Evolutionary conservation across 805 yeast species (phyloP), one percentile per base, ranked within the genome.

Genomic region (Myxozyma mucilagina): DNA sequence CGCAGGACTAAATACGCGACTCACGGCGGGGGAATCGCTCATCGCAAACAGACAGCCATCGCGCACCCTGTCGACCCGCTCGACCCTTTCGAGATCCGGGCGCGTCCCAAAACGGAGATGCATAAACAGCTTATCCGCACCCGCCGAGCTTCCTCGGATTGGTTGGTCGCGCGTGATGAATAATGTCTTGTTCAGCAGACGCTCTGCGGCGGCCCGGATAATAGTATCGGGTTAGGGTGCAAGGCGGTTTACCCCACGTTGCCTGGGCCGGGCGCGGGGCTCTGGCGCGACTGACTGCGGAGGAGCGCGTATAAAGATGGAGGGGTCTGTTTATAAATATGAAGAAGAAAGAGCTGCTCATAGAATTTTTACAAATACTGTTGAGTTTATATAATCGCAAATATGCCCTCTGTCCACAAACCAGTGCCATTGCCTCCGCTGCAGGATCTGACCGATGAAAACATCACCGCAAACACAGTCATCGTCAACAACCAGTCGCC

Each of bases 381-480:
- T n/a, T n/a, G n/a, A n/a, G n/a, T n/a, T n/a, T 20, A 35, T 16
- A 14, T 45, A 38, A 7, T 3, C n/a, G n/a, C n/a, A n/a, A n/a
- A n/a, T n/a, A 52, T 42, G 48, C 56, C 56, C 24, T 14, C 51
- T 18, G 41, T 14, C 7, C 18, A 41, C 36, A 29, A 14, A 14
- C 45, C 36, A 13, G 52, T 36, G 13, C 52, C 51, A 5, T 36
- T 56, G 11, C 59, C 59, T 6, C 59, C 59, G 47, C 50, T 57
- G 18, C 35, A 36, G 47, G 61, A 64, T 34, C 60, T 64, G 55
- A 64, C 64, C 5, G 65, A 61, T 31, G 66, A 64, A 38, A 64
- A 56, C 57, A 64, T 64, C 53, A 64, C 67, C 36, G 67, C 53
- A 36, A 64, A 64, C 56, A 59, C 63, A 7, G 51, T 61, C 43